Conservation (phyloP, 441 rosid species). For the Bruguiera hainesii region DNA sequence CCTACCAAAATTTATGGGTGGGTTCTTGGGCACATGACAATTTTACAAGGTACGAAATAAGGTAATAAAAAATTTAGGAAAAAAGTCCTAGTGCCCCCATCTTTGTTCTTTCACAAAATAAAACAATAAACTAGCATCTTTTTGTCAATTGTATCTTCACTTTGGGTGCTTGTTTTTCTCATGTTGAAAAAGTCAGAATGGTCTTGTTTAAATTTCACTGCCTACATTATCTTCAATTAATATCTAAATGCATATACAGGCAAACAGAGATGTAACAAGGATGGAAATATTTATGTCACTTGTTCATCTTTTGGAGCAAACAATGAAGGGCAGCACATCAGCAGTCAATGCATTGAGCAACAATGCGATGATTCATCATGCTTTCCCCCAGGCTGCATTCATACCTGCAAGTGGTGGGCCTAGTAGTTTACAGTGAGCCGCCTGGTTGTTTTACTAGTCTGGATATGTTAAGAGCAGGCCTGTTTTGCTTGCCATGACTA, state of each 20-base stretch:
- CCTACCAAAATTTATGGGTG: no score
- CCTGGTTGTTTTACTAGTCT: slow-evolving; percentile 20
- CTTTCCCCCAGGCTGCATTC: slow-evolving; percentile 41
- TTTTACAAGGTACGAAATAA: no score
- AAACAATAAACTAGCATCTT: no score
- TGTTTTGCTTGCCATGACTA: slow-evolving; percentile 51
- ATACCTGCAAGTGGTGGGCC: slow-evolving; percentile 62
- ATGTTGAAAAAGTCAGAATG: not conserved
- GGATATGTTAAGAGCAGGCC: slow-evolving; percentile 56
- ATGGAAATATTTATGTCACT: slow-evolving; percentile 92
- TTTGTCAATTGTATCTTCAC: no score
- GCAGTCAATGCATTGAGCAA: slow-evolving; percentile 43
- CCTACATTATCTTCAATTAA: not conserved
- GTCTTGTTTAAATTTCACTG: not conserved
- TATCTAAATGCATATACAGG: slow-evolving; percentile 40
- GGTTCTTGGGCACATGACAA: no score
- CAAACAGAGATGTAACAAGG: slow-evolving; percentile 82
- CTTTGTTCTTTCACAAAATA: no score
- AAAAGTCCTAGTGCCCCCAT: no score
- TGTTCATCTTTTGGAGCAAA: slow-evolving; percentile 81
- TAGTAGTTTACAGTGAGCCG: slow-evolving; percentile 38
- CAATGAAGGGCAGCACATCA: slow-evolving; percentile 41
- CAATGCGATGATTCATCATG: slow-evolving; percentile 46
- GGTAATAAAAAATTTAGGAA: no score
- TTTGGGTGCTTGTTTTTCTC: no score